A percentile compares a stretch with the other conserved stretches of the same genome.
Conservation (phyloP, 352 stramenopile genomes). For the Phytophthora capsici region DNA sequence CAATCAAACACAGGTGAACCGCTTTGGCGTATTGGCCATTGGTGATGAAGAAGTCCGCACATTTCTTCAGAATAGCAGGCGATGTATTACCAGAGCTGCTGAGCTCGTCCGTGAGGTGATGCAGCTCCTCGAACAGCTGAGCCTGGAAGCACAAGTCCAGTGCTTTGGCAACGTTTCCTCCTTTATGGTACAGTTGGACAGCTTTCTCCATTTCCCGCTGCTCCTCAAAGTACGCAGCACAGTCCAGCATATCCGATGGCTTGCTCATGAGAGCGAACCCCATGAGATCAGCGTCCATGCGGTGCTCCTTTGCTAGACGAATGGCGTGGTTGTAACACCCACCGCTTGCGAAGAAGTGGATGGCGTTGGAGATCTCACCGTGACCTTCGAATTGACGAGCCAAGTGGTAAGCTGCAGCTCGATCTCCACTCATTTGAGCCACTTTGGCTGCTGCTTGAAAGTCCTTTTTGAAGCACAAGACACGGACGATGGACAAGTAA, state of each 20-base stretch:
- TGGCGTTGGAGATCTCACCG: conserved; percentile 86
- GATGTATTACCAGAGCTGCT: conserved; percentile 63
- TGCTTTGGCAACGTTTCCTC: conserved; percentile 90
- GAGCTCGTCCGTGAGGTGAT: conserved; percentile 87
- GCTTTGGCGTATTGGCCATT: conserved; percentile 93
- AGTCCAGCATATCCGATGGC: conserved; percentile 88
- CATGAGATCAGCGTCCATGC: conserved; percentile 92
- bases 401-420: conserved; percentile 85
- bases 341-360: conserved; percentile 91
- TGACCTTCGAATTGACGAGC: conserved; percentile 87
- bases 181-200: conserved; percentile 94
- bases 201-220: conserved; percentile 95
- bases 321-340: conserved; percentile 95
- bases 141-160: conserved; percentile 94
- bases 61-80: conserved; percentile 88
- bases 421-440: conserved; percentile 79
- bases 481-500: conserved; percentile 90
- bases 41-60: conserved; percentile 93
- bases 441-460: conserved; percentile 87
- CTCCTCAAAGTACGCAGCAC: conserved; percentile 92
- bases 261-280: conserved; percentile 92
- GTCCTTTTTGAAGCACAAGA: conserved; percentile 92
- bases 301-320: conserved; percentile 89
- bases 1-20: conserved; percentile 89
- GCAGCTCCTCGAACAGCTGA: conserved; percentile 88